A percentile compares a stretch with the other conserved stretches of the same genome.
Conservation (phyloP, 225 moss, liverwort and hornwort species). For the Ulota crispa region DNA sequence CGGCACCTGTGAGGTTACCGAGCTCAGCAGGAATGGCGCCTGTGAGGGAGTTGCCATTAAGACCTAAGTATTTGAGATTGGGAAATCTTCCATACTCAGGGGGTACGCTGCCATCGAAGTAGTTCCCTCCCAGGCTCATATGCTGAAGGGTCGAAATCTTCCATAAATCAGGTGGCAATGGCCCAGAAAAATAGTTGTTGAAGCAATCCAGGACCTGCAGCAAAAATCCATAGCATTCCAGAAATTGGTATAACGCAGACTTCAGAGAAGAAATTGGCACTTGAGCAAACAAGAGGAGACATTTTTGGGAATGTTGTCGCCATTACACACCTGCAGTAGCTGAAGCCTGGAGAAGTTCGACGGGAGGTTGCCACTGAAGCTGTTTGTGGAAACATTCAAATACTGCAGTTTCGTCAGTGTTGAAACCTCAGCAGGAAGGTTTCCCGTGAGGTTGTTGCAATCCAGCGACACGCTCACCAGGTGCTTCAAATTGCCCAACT, state of each 20-base stretch:
- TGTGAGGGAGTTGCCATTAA: conserved; percentile 74
- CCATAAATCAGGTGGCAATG: conserved; percentile 60
- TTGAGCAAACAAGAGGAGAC: background rate
- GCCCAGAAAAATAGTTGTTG: conserved; percentile 77
- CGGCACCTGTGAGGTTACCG: conserved; percentile 68
- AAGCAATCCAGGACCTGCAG: conserved; percentile 77
- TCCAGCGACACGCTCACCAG: conserved; percentile 57
- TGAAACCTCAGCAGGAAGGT: conserved; percentile 52
- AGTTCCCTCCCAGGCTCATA: conserved; percentile 78
- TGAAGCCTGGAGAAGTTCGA: conserved; percentile 68
- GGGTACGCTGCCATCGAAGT: conserved; percentile 72
- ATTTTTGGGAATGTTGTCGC: background rate
- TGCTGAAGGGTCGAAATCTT: conserved; percentile 60
- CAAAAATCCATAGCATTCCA: background rate
- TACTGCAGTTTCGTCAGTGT: conserved; percentile 45
- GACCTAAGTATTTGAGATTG: conserved; percentile 63
- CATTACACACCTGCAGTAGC: conserved; percentile 41
- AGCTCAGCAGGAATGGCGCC: conserved; percentile 80
- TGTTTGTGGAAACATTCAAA: conserved; percentile 71
- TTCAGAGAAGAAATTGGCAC: background rate
- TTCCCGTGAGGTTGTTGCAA: conserved; percentile 80
- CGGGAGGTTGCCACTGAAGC: conserved; percentile 59
- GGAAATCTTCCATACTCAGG: conserved; percentile 68
- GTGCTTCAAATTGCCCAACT: conserved; percentile 37
- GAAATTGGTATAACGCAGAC: background rate